Evolutionary conservation across 2,329 filamentous ascomycete species (phyloP).

Genomic region (Leptographium wingfieldii): DNA sequence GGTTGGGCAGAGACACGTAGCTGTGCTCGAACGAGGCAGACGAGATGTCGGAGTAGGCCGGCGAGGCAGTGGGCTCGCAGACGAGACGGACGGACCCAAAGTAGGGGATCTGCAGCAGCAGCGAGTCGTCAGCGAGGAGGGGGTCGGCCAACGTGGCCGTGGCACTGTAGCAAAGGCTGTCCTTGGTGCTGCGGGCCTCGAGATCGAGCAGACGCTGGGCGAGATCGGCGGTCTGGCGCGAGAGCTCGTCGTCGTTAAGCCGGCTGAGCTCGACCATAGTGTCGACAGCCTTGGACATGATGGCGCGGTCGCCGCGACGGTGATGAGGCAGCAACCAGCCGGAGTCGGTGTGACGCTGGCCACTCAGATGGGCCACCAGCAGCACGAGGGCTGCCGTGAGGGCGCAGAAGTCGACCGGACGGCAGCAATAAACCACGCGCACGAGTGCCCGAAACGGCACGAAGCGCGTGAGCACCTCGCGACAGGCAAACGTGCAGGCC

Average conservation of each 20-base stretch:
- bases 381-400: conserved; percentile 25
- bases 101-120: conserved; percentile 5
- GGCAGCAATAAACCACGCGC: conserved; percentile 22
- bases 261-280: conserved; percentile 18
- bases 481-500: conserved; percentile 26
- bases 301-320: conserved; percentile 25
- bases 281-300: conserved; percentile 23
- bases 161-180: not conserved
- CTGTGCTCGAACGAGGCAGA: not conserved
- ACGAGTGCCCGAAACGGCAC: conserved; percentile 22
- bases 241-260: conserved; percentile 15
- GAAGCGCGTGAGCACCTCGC: conserved; percentile 27
- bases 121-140: not conserved
- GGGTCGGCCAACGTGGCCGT: not conserved
- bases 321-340: conserved; percentile 24
- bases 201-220: conserved; percentile 23
- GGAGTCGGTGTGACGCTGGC: not conserved
- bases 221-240: conserved; percentile 19
- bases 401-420: conserved; percentile 28
- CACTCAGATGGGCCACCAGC: conserved; percentile 27
- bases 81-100: conserved; percentile 3
- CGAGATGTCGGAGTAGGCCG: not conserved
- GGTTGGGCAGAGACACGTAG: not conserved
- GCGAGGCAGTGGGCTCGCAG: not conserved
- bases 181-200: conserved; percentile 16